phyloP scores from a whole-genome alignment of 2,329 filamentous ascomycete genomes.

The Fusarium kyushuense region DNA sequence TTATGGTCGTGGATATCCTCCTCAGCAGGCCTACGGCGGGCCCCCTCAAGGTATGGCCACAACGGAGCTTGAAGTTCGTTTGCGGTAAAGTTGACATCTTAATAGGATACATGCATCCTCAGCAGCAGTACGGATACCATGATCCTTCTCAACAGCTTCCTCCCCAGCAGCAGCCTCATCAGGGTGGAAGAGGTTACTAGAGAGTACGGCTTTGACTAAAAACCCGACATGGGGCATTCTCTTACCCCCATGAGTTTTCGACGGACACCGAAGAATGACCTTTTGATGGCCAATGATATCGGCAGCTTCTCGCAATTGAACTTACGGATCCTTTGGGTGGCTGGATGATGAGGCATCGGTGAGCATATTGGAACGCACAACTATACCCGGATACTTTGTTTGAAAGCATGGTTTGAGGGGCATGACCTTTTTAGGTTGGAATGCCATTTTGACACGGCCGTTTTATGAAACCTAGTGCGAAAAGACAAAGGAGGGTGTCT shows the following conservation, averaged over 20 bases:
- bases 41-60: slow-evolving; percentile 57
- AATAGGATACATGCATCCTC: slow-evolving; percentile 54
- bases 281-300: slow-evolving; percentile 36
- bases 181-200: slow-evolving; percentile 57
- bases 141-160: slow-evolving; percentile 58
- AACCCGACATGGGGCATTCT: slow-evolving; percentile 10
- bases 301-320: slow-evolving; percentile 44
- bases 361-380: slow-evolving; percentile 49
- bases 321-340: slow-evolving; percentile 47
- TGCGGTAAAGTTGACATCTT: slow-evolving; percentile 10
- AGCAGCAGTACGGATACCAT: slow-evolving; percentile 59
- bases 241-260: slow-evolving; percentile 5
- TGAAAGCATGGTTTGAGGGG: slow-evolving; percentile 44
- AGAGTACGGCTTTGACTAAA: slow-evolving; percentile 51
- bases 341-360: slow-evolving; percentile 46
- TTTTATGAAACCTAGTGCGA: slow-evolving; percentile 45
- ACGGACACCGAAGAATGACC: slow-evolving; percentile 19
- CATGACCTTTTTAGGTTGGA: slow-evolving; percentile 40
- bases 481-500: slow-evolving; percentile 33
- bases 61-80: not conserved
- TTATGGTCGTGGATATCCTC: slow-evolving; percentile 56
- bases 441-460: slow-evolving; percentile 47
- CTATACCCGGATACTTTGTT: slow-evolving; percentile 48
- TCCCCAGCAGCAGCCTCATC: slow-evolving; percentile 54
- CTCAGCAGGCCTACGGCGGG: slow-evolving; percentile 53